Evolutionary conservation across 83 land plant genomes (phyloP).

Genomic region (Picea abies): DNA sequence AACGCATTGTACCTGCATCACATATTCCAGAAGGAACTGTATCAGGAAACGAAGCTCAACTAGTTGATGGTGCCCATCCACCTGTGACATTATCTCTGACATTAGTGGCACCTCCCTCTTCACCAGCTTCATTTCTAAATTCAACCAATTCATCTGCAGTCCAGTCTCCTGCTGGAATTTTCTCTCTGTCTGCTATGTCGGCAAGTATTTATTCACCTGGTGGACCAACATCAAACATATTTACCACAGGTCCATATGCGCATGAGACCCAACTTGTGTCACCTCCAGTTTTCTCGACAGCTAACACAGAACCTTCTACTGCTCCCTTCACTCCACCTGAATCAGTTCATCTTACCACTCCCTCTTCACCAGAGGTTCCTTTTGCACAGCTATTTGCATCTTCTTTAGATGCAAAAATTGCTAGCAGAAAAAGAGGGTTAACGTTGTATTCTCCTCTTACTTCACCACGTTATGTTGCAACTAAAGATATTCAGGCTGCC

Average conservation of each 20-base stretch:
- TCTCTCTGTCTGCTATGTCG: constrained; percentile 57
- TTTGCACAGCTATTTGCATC: constrained; percentile 84
- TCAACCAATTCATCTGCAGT: constrained; percentile 66
- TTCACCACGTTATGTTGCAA: constrained; percentile 35
- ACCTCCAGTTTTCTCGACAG: constrained; percentile 87
- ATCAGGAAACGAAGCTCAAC: constrained; percentile 25
- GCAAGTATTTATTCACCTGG: constrained; percentile 47
- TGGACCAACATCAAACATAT: constrained; percentile 56
- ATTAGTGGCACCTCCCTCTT: constrained; percentile 90
- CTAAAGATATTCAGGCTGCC: constrained; percentile 49
- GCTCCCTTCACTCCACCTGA: constrained; percentile 93
- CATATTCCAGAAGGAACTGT: constrained; percentile 47
- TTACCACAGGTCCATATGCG: constrained; percentile 91
- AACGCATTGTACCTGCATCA: constrained; percentile 55
- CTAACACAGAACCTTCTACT: constrained; percentile 89
- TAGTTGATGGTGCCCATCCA: constrained; percentile 17
- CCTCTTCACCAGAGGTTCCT: constrained; percentile 98
- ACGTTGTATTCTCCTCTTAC: constrained; percentile 41
- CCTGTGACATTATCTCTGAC: constrained; percentile 24
- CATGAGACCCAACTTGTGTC: constrained; percentile 94
- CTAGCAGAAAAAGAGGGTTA: constrained; percentile 31
- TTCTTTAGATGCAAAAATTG: constrained; percentile 41
- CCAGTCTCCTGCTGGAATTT: constrained; percentile 75
- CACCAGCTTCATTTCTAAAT: constrained; percentile 90
- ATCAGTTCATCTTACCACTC: constrained; percentile 81